Conservation (phyloP, 306 rosid species). For the Cucumis cinereus region DNA sequence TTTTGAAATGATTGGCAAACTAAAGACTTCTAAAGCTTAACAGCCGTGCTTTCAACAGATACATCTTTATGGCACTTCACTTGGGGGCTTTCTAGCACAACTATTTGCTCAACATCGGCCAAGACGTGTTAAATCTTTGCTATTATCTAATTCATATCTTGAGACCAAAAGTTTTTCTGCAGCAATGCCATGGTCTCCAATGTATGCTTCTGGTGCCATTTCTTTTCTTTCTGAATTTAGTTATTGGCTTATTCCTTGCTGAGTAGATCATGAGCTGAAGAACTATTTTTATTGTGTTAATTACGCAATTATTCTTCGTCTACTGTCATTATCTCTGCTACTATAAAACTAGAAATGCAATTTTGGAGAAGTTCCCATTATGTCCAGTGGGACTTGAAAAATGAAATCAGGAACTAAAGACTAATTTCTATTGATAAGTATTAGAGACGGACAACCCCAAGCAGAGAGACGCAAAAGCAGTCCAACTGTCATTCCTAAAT, state of each 20-base stretch:
- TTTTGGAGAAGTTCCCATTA: not conserved
- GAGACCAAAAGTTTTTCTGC: constrained; percentile 80
- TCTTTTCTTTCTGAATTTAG: constrained; percentile 12
- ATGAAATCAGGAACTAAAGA: not conserved
- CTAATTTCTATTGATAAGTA: not conserved
- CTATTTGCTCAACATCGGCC: constrained; percentile 97
- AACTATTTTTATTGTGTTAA: not conserved
- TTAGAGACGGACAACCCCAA: not conserved
- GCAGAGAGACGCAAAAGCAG: not conserved
- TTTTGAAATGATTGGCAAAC: constrained; percentile 6
- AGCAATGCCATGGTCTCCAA: constrained; percentile 95
- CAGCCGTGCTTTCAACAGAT: constrained; percentile 34
- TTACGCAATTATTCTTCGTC: not conserved
- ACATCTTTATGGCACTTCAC: constrained; percentile 97
- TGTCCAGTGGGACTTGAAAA: not conserved
- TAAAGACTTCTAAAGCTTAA: not conserved
- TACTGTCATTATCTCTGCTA: not conserved
- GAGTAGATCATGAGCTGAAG: not conserved
- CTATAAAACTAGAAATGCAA: not conserved
- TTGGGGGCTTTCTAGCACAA: constrained; percentile 97
- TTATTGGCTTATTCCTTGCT: not conserved
- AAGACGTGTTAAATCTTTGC: constrained; percentile 78
- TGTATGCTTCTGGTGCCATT: constrained; percentile 34
- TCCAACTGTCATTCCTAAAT: not conserved
- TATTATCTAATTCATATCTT: constrained; percentile 81